Evolutionary conservation across 257 asterid species (phyloP).

Genomic region (Verbena officinalis): DNA sequence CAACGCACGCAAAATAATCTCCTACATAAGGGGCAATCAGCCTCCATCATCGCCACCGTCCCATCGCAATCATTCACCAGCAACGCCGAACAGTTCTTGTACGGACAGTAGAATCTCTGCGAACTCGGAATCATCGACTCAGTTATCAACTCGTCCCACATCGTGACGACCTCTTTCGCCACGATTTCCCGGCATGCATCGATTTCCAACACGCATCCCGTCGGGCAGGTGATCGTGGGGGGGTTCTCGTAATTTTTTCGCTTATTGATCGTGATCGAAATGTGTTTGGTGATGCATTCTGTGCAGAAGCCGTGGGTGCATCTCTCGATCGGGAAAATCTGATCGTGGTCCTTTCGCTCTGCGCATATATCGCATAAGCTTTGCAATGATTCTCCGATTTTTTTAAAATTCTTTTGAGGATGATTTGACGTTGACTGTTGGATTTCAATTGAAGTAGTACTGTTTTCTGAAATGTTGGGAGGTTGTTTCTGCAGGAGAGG

Average conservation of each 20-base stretch:
- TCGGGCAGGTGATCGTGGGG: constrained; percentile 49
- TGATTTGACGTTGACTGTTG: neutral
- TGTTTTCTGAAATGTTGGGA: neutral
- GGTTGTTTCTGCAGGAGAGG: neutral
- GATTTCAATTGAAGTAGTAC: too few species aligned
- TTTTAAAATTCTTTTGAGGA: neutral
- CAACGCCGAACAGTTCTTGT: constrained; percentile 50
- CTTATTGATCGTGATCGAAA: constrained; percentile 33
- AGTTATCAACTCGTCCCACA: constrained; percentile 49
- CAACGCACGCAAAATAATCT: constrained; percentile 54
- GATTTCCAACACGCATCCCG: constrained; percentile 40
- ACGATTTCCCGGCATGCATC: constrained; percentile 31
- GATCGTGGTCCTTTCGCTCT: constrained; percentile 36
- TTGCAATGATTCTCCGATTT: constrained; percentile 29
- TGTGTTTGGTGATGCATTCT: constrained; percentile 48
- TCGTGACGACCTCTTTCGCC: constrained; percentile 9
- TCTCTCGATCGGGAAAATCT: constrained; percentile 32
- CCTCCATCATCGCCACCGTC: constrained; percentile 28
- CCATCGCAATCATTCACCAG: constrained; percentile 40
- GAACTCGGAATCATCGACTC: constrained; percentile 39
- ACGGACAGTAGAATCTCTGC: constrained; percentile 57
- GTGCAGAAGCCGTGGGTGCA: constrained; percentile 57
- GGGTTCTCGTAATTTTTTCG: neutral
- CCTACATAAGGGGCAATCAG: constrained; percentile 51
- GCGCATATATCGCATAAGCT: constrained; percentile 56